Evolutionary conservation across 108 stramenopile species (phyloP).

Genomic region (Discostella stelligeroides): DNA sequence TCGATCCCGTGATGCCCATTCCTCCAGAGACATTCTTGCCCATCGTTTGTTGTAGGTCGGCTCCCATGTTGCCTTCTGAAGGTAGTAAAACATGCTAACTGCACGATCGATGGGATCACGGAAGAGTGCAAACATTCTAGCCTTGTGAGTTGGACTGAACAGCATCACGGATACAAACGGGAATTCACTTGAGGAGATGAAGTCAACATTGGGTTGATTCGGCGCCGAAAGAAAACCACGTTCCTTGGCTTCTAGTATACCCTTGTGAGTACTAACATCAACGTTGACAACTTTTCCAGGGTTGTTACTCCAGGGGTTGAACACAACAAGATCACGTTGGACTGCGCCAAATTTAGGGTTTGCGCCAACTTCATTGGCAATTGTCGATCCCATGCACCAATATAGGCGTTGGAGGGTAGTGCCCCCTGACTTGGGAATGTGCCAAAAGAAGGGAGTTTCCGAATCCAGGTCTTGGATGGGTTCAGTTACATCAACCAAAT

Average conservation of each 20-base stretch:
- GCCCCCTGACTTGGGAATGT: conserved; percentile 50
- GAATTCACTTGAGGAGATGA: conserved; percentile 45
- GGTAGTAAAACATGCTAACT: conserved; percentile 47
- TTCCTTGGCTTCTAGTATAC: conserved; percentile 43
- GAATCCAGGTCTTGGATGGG: conserved; percentile 10
- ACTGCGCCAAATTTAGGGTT: conserved; percentile 22
- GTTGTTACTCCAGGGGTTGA: conserved; percentile 37
- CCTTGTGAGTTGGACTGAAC: conserved; percentile 38
- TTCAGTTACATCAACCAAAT: conserved; percentile 27
- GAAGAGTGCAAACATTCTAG: conserved; percentile 45
- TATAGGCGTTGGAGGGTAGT: conserved; percentile 44
- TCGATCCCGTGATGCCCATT: conserved; percentile 34
- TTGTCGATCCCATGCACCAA: conserved; percentile 44
- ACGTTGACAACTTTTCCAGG: conserved; percentile 56
- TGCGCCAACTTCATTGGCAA: conserved; percentile 42
- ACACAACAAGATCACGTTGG: conserved; percentile 9
- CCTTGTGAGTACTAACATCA: conserved; percentile 46
- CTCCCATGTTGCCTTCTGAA: conserved; percentile 39
- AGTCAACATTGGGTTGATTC: no score
- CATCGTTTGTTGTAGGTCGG: conserved; percentile 43
- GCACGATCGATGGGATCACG: conserved; percentile 53
- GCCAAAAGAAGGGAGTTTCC: conserved; percentile 56
- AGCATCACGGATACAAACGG: conserved; percentile 34
- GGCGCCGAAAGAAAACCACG: conserved; percentile 29
- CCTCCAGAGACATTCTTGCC: conserved; percentile 37